Percentiles rank a stretch among this genome's conserved stretches.
Conservation (phyloP, 768 basidiomycete species). For the Rhodotorula taiwanensis region DNA sequence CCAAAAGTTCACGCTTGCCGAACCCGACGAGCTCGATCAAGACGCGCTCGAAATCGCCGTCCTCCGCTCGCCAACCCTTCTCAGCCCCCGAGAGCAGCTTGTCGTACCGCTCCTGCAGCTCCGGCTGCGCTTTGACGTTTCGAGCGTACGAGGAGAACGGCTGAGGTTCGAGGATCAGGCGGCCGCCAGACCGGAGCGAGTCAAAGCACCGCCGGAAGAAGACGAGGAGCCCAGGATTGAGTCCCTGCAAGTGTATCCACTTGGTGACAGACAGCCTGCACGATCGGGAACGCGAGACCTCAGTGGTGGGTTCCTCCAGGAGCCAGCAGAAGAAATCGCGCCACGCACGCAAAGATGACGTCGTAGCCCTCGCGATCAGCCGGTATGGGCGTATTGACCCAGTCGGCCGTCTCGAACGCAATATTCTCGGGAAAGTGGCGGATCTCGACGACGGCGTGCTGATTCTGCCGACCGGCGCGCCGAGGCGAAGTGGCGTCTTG, state of each 20-base stretch:
- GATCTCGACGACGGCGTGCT: conserved; percentile 17
- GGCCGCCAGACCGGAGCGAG: conserved; percentile 55
- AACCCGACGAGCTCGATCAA: conserved; percentile 63
- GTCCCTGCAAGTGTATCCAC: conserved; percentile 81
- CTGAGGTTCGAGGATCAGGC: conserved; percentile 74
- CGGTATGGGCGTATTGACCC: conserved; percentile 56
- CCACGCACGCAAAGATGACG: conserved; percentile 67
- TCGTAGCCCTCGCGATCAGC: conserved; percentile 58
- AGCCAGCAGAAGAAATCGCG: not conserved
- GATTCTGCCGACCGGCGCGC: conserved; percentile 25
- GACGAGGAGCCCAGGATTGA: conserved; percentile 61
- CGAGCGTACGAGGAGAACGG: conserved; percentile 77
- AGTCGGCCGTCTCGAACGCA: conserved; percentile 64
- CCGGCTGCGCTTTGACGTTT: conserved; percentile 52
- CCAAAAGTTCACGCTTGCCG: conserved; percentile 45
- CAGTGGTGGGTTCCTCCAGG: not conserved
- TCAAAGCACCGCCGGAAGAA: conserved; percentile 63
- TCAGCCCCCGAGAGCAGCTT: conserved; percentile 57
- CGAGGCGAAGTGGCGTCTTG: conserved; percentile 5
- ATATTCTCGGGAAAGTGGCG: conserved; percentile 68
- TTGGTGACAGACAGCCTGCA: conserved; percentile 75
- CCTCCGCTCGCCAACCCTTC: conserved; percentile 29
- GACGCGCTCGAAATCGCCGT: conserved; percentile 51
- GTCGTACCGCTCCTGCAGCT: conserved; percentile 58
- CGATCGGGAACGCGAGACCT: not conserved